These are phyloP conservation scores for Daedaleopsis sinensis DNA, from an alignment of 768 basidiomycete species.

Conservation along the genomic window DNA sequence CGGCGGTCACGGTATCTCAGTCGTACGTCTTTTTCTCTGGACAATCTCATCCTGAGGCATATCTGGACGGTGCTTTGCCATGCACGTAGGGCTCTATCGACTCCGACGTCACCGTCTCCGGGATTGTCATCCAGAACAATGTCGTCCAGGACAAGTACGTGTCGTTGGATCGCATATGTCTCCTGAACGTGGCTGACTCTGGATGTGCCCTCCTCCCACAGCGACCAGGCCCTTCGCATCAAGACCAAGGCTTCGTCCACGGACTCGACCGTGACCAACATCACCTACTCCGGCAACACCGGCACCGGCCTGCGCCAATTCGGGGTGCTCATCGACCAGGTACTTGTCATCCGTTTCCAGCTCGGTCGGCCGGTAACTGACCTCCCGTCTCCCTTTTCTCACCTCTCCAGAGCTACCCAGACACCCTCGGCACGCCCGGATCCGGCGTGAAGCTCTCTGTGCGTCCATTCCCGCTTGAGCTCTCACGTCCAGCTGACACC, in stretches of 20 bases:
- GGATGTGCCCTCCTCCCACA: slow-evolving; percentile 20
- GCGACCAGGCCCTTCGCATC: slow-evolving; percentile 61
- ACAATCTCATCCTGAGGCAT: neutral
- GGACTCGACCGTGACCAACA: slow-evolving; percentile 48
- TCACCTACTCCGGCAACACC: slow-evolving; percentile 58
- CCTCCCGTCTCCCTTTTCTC: neutral
- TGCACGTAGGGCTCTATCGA: slow-evolving; percentile 56
- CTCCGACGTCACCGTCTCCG: slow-evolving; percentile 48
- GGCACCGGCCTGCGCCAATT: slow-evolving; percentile 50
- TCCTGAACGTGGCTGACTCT: too few species aligned
- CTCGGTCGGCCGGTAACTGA: neutral
- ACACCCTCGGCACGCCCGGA: slow-evolving; percentile 53
- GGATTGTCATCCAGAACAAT: slow-evolving; percentile 53
- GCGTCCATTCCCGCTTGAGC: slow-evolving; percentile 22
- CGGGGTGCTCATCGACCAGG: slow-evolving; percentile 66
- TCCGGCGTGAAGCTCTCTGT: slow-evolving; percentile 62
- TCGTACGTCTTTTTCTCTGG: slow-evolving; percentile 36
- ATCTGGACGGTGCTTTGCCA: too few species aligned
- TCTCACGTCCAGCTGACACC: neutral
- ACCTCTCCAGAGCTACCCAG: slow-evolving; percentile 59
- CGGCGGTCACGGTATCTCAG: slow-evolving; percentile 67
- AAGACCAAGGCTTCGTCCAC: slow-evolving; percentile 53
- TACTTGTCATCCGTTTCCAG: slow-evolving; percentile 15
- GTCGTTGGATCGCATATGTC: neutral
- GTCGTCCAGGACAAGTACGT: slow-evolving; percentile 56